Percentiles rank a stretch among this genome's conserved stretches.
Evolutionary conservation across 805 yeast genomes (phyloP).

Genomic region (Wickerhamiella vanderwaltii): DNA sequence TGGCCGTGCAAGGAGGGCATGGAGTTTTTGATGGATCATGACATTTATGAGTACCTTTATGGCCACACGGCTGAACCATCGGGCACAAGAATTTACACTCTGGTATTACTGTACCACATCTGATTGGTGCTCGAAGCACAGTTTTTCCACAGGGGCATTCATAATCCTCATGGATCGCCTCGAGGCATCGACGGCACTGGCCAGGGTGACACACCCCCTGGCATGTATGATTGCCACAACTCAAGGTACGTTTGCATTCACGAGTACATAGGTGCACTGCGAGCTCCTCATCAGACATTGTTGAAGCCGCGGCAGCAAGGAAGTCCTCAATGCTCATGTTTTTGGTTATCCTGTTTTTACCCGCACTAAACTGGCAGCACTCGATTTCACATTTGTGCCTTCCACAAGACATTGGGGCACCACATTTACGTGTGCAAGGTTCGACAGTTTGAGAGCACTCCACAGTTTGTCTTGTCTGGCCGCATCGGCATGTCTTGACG

Average conservation of each 20-base stretch:
- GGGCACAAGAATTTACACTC: slow-evolving; percentile 21
- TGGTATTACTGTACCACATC: slow-evolving; percentile 26
- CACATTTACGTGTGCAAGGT: slow-evolving; percentile 11
- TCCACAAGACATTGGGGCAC: slow-evolving; percentile 12
- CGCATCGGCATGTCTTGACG: slow-evolving; percentile 12
- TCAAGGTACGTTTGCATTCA: slow-evolving; percentile 21
- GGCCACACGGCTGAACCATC: slow-evolving; percentile 24
- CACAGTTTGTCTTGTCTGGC: not conserved
- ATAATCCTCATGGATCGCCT: slow-evolving; percentile 24
- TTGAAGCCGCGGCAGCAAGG: not conserved
- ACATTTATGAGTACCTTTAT: slow-evolving; percentile 21
- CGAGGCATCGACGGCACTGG: slow-evolving; percentile 25
- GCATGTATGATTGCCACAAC: slow-evolving; percentile 25
- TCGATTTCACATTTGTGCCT: slow-evolving; percentile 13
- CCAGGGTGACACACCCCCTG: slow-evolving; percentile 25
- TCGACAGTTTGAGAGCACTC: slow-evolving; percentile 10
- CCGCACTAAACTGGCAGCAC: slow-evolving; percentile 14
- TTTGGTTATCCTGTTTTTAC: slow-evolving; percentile 4
- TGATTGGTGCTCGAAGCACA: slow-evolving; percentile 24
- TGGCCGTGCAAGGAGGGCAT: slow-evolving; percentile 17
- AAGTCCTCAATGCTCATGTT: slow-evolving; percentile 9
- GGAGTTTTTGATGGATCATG: slow-evolving; percentile 13
- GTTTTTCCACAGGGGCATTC: slow-evolving; percentile 27
- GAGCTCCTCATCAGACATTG: slow-evolving; percentile 14
- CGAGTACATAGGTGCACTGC: slow-evolving; percentile 24